Evolutionary conservation across 768 basidiomycete genomes (phyloP), one percentile per base, ranked within the genome.

Genomic region (Polyporus arcularius): DNA sequence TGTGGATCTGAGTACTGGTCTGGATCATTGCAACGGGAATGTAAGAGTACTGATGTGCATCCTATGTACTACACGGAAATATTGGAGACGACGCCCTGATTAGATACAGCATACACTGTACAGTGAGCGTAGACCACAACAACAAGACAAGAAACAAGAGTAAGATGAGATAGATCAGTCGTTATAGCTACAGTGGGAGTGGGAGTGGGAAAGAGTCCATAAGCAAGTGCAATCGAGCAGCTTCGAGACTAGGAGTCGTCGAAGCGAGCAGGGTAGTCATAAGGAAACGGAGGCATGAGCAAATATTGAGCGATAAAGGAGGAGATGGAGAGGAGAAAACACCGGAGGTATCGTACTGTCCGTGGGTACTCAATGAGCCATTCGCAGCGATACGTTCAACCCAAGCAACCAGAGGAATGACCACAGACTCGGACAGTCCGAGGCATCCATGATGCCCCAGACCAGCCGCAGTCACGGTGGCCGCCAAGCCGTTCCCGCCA

Each of bases 271-370:
- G 48, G n/a, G 48, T 35, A 18, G 8, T 21, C 28, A 41, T 49
- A 35, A 21, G 38, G 40, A 32, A 51, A 26, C 21, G 21, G 21
- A 26, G 21, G 21, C 21, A 26, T 26, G 41, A 38, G 10, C 46
- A 40, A 50, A 15, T 35, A 54, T 47, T 47, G 43, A 45, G 43
- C 12, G 16, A n/a, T 3, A 50, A 53, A 26, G 38, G 30, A 40
- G 53, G 48, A n/a, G 35, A 53, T n/a, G 32, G 18, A 51, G 21
- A 5, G 32, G 49, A 51, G 31, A 57, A 32, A n/a, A 45, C 42
- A 14, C 39, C 16, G n/a, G 30, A 54, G 46, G 48, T 55, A 60
- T 60, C 48, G 53, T 60, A 46, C 59, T 35, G 31, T 60, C 59
- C 53, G 41, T 50, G 48, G 53, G 54, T 51, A 35, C 35, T 11